Base-by-base conservation (phyloP, 2,329 filamentous ascomycete species). In the Graphiopsis chlorocephala region DNA sequence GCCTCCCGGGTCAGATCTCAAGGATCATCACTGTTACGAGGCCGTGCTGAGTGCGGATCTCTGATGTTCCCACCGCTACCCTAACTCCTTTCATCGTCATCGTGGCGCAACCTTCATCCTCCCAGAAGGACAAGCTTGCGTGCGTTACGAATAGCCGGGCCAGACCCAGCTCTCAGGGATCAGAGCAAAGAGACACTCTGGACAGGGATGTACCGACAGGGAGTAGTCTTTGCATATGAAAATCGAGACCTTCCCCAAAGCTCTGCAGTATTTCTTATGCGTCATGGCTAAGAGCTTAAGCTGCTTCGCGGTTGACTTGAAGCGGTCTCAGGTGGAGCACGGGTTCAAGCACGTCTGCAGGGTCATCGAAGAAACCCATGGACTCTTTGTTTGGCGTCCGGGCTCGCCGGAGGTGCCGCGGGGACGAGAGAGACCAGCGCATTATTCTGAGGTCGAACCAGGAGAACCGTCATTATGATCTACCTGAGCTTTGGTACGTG, bases 391-490 rank as follows among this genome's bases (percentile, higher is more conserved):
- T 38, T 25, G 10, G 56, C 42, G 35, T 47, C 35, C 56, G 56
- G 56, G 12, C 29, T 33, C 53, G 50, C 50, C 50, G 50, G 50
- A 53, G 26, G n/a, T 28, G 50, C 53, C 53, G 53, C 53, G 53
- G 53, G 28, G 29, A 31, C 28, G 11, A 2, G 20, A 29, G 31
- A 56, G 31, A 56, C 31, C 31, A 56, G 31, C 52, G 31, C 31
- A 38, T 56, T 28, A 26, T 26, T 33, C 12, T 23, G 23, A 23
- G 35, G 38, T 20, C 48, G 35, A 33, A 31, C 56, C 42, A n/a
- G 14, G 11, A 33, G 17, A 25, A 53, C 56, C 42, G 56, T 59
- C 56, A 59, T 59, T 26, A 59, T 59, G 56, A 59, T 59, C 56
- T 59, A 15, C 56, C 7, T 23, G 5, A 56, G 53, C 53, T 56